Conservation (phyloP, 495 filamentous ascomycete genomes). For the Sabuloglossum arenarium region DNA sequence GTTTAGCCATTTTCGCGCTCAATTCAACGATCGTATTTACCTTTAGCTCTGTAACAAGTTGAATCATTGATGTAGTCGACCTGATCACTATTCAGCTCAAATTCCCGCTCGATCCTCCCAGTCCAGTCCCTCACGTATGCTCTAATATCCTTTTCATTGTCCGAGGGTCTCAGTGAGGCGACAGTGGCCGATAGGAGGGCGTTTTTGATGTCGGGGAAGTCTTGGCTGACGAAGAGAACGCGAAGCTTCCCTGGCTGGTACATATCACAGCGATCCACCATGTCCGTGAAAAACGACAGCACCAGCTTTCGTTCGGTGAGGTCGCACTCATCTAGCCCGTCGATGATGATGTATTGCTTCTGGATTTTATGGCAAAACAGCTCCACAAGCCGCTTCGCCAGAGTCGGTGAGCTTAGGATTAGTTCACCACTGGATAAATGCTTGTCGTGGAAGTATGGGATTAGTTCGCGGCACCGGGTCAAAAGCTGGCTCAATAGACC, state of each 20-base stretch:
- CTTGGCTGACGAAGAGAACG: constrained; percentile 21
- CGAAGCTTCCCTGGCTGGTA: constrained; percentile 16
- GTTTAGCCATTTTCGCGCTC: too few relatives aligned
- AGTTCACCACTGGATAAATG: background rate
- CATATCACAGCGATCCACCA: constrained; percentile 11
- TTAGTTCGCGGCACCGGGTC: background rate
- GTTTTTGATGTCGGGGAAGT: constrained; percentile 16
- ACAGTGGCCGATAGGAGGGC: background rate
- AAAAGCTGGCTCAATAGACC: background rate
- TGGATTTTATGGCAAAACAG: constrained; percentile 4
- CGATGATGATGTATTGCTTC: background rate
- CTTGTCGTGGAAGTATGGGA: background rate
- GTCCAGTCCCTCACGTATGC: constrained; percentile 11
- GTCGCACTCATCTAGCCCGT: constrained; percentile 7
- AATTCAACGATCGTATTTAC: background rate
- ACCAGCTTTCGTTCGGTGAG: constrained; percentile 14
- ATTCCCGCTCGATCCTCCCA: constrained; percentile 13
- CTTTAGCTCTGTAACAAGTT: constrained; percentile 11
- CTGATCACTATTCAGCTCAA: constrained; percentile 8
- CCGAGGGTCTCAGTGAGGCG: background rate
- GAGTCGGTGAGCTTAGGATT: background rate
- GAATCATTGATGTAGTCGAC: constrained; percentile 5
- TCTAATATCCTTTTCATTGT: constrained; percentile 16
- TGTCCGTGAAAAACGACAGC: constrained; percentile 9
- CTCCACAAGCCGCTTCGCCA: background rate